Evolutionary conservation across 257 asterid genomes (phyloP), one percentile per base, ranked within the genome.

Genomic region (Apocynum venetum): DNA sequence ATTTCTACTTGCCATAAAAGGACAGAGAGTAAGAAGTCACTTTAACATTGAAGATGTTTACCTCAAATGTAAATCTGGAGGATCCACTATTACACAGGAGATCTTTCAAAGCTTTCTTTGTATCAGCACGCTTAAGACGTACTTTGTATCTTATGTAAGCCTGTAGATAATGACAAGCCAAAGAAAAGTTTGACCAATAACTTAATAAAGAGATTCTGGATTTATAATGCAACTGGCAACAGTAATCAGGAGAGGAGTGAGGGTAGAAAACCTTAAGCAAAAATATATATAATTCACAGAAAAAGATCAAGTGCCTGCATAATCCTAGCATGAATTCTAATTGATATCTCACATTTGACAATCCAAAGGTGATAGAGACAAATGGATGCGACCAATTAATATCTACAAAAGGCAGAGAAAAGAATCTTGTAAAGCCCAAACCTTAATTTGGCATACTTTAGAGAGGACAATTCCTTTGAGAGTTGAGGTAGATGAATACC

Each of bases 111-210:
- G 89, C 94, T 87, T 81, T 88, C 85, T 87, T 91, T 4, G 93
- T 64, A 83, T 85, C 87, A 72, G 93, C 85, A 71, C 96, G 91
- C 88, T 92, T 93, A 82, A 88, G 86, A 64, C 94, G 87, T 68
- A 84, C 89, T 65, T 72, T 81, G 80, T 78, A 90, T 77, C 90
- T 87, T 80, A 84, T 82, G 79, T 80, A 79, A 79, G 82, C 64
- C 98, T 93, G 94, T 66, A 19, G 65, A 80, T 49, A 60, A 41
- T 36, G 56, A 52, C 78, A 69, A 43, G 78, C 81, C 51, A 84
- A 46, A 55, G 60, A 76, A 76, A 73, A 69, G 52, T 61, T 43
- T 20, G 47, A 49, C 17, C 65, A 51, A 20, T 11, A 49, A 64
- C 19, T 36, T 15, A 64, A 61, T 7, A 67, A 53, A 36, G 25